Percentiles rank a stretch among this genome's conserved stretches.
Conservation (phyloP, 2,329 filamentous ascomycete genomes). For the Penicillium sp. region DNA sequence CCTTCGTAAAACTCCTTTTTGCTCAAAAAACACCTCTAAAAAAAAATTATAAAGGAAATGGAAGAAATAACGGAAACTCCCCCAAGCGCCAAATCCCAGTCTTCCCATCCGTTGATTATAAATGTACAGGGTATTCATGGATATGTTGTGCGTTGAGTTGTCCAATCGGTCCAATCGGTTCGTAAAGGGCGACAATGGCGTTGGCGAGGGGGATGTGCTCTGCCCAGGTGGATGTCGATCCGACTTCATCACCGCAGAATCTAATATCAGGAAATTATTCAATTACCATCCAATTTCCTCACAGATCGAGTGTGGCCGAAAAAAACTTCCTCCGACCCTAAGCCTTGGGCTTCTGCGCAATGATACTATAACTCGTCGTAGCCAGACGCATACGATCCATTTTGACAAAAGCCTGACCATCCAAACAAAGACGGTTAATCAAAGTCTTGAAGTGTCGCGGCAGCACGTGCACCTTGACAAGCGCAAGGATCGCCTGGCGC, state of each 20-base stretch:
- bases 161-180: not conserved
- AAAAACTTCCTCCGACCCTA: not conserved
- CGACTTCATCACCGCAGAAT: not conserved
- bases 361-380: slow-evolving; percentile 53
- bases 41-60: not conserved
- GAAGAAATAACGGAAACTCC: not conserved
- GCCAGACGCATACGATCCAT: slow-evolving; percentile 55
- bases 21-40: not conserved
- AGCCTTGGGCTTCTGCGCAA: slow-evolving; percentile 47
- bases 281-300: not conserved
- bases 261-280: not conserved
- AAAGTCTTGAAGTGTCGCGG: slow-evolving; percentile 54
- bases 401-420: slow-evolving; percentile 55
- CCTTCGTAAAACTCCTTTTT: not conserved
- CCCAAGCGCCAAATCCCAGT: not conserved
- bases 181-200: not conserved
- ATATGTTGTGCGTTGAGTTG: not conserved
- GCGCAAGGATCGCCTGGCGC: slow-evolving; percentile 48
- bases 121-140: not conserved
- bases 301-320: not conserved
- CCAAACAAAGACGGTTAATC: slow-evolving; percentile 53
- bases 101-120: not conserved
- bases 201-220: not conserved
- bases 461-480: slow-evolving; percentile 49
- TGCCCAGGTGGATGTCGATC: not conserved